Evolutionary conservation across 2,329 filamentous ascomycete species (phyloP), one percentile per base, ranked within the genome.

Genomic region (Chaetomium globosum): DNA sequence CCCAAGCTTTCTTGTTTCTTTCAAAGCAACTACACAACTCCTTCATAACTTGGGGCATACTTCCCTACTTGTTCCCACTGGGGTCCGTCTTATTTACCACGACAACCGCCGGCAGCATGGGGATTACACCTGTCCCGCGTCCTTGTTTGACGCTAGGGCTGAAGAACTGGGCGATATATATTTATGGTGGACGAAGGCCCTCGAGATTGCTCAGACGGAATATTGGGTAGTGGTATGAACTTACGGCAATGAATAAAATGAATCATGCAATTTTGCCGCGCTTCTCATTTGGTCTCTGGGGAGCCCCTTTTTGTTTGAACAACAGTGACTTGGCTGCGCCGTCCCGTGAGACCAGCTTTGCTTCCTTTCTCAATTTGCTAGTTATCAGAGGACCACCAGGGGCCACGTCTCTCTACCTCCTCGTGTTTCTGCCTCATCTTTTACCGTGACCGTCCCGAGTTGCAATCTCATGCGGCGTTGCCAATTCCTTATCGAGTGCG

Each of bases 371-470:
- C 16, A 43, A n/a, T 43, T 16, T n/a, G 3, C 16, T 43, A 2
- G 39, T 43, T 43, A 16, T 16, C 39, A 4, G 6, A 19, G 16
- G 39, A 16, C 16, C 16, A 1, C 19, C 12, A 16, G 16, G 13
- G 36, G 13, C 36, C 13, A 43, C 13, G 6, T 16, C 16, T 43
- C 39, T n/a, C 7, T 16, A 1, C 16, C 13, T 43, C 16, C 39
- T 43, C 13, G 10, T 39, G 74, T 36, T 36, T 9, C 33, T 12
- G 4, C 4, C 26, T 26, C 26, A 26, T 36, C 33, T 9, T 36
- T 2, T 36, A 36, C 7, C 8, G 33, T 36, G 33, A 9, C 33
- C 33, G 33, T 9, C 9, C 33, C 9, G n/a, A n/a, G n/a, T n/a
- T n/a, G 10, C 10, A 10, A 3, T 36, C 12, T 36, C 10, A 36